Base-by-base conservation (phyloP, 768 basidiomycete genomes). In the Suillus variegatus region DNA sequence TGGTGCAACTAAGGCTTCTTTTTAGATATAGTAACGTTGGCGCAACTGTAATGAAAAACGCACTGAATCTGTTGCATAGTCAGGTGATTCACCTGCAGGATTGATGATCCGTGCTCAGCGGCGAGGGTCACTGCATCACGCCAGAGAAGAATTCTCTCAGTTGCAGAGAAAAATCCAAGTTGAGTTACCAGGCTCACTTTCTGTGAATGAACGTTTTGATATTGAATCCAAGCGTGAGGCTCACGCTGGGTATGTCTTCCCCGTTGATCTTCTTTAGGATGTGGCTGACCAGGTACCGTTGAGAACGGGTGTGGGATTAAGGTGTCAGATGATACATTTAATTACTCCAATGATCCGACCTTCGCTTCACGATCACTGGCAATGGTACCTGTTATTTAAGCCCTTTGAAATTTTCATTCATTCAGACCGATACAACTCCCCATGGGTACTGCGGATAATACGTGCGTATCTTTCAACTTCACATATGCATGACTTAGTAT, bases 141-240 rank as follows among this genome's bases (percentile, higher is more conserved):
- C 57, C 55, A 38, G 63, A 57, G 74, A 76, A 74, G n/a, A 66
- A 43, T 65, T 47, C 69, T 60, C 41, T 63, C 69, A 69, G 36
- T 68, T 65, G 67, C 69, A 62, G n/a, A 67, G 54, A 61, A 49
- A 32, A 58, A 76, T 54, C 60, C 28, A 68, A 62, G 70, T 69
- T 68, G 62, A 69, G 70, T 68, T 41, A 68, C 68, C 64, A 56
- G 62, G 74, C 86, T 78, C 77, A 98, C 94, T 91, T 92, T 78
- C 90, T 86, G 77, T 97, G 92, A 35, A 88, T 82, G 72, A 99
- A 94, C 7, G 97, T 97, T 83, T 96, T 97, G 84, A 99, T 99
- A 77, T 99, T 97, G 84, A 99, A 99, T 13, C 97, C 97, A 16
- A 99, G 82, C 12, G 96, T 99, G 2, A 97, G 97, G 72, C 91